Percentiles rank a stretch among this genome's conserved stretches.
These are phyloP conservation scores for Setaria italica DNA, from an alignment of 202 grass and related monocot species.

Conservation along the genomic window DNA sequence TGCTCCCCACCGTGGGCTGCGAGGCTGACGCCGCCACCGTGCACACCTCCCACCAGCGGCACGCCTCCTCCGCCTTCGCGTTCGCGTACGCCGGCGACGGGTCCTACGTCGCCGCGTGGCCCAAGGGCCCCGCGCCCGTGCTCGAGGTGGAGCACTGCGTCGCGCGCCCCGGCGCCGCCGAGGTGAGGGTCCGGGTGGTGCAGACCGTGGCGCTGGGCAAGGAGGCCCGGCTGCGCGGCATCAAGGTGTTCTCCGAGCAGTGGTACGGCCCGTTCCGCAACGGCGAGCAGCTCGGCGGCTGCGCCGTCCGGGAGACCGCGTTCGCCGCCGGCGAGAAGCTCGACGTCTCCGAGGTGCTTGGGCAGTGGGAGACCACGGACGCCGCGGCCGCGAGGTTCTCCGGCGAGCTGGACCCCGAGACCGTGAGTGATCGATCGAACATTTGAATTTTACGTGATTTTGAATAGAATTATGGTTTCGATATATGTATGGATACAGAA, in stretches of 20 bases:
- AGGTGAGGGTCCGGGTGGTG: conserved; percentile 66
- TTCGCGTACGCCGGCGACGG: conserved; percentile 60
- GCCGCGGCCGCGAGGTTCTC: conserved; percentile 54
- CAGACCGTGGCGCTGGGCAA: conserved; percentile 66
- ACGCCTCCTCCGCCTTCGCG: conserved; percentile 59
- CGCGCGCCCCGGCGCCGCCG: conserved; percentile 49
- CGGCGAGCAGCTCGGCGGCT: conserved; percentile 86
- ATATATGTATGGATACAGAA: neutral
- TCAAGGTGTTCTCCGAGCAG: conserved; percentile 91
- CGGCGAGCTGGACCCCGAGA: conserved; percentile 44
- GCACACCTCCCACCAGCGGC: conserved; percentile 71
- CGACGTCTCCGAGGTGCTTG: conserved; percentile 49
- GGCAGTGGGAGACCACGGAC: conserved; percentile 54
- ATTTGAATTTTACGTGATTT: neutral
- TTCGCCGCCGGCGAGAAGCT: conserved; percentile 74
- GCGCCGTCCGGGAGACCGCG: conserved; percentile 64
- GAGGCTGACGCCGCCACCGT: conserved; percentile 92
- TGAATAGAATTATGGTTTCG: neutral
- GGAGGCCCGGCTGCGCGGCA: conserved; percentile 50
- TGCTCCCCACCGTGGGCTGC: conserved; percentile 89
- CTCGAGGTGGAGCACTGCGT: conserved; percentile 91
- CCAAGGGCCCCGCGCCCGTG: conserved; percentile 53
- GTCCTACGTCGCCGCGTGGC: conserved; percentile 71
- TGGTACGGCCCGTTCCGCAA: conserved; percentile 83
- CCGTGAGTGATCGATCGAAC: conserved; percentile 27